A percentile compares a stretch with the other conserved stretches of the same genome.
phyloP scores from a whole-genome alignment of 1,284 basidiomycete species.

The Fomes fomentarius region DNA sequence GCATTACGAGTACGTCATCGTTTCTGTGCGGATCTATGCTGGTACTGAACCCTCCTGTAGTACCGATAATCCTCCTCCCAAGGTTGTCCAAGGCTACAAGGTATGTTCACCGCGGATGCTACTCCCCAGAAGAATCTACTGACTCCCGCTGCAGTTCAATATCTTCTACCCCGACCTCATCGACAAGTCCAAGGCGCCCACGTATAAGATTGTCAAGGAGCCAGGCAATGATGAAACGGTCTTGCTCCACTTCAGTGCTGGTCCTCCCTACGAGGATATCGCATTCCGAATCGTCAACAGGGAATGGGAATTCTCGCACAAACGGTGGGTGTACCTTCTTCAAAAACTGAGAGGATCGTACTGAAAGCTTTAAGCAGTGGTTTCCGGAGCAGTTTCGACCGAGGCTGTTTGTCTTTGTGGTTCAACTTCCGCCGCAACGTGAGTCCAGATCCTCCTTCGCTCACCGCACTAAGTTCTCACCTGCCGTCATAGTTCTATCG shows the following conservation, averaged over 20 bases:
- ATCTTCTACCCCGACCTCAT: constrained; percentile 96
- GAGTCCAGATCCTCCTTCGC: constrained; percentile 36
- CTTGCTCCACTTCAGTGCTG: constrained; percentile 91
- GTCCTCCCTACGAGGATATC: constrained; percentile 98
- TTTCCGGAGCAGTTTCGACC: constrained; percentile 84
- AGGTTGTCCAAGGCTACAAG: constrained; percentile 99
- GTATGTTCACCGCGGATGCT: constrained; percentile 40
- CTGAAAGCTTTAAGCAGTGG: constrained; percentile 50
- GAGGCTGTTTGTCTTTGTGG: constrained; percentile 85
- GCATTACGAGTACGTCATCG: constrained; percentile 88
- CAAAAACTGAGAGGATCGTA: constrained; percentile 3
- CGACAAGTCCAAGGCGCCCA: constrained; percentile 95
- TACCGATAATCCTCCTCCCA: constrained; percentile 95
- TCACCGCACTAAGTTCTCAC: constrained; percentile 19
- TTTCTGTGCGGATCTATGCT: not conserved
- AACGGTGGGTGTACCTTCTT: constrained; percentile 58
- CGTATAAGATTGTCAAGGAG: constrained; percentile 92
- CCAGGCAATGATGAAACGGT: constrained; percentile 94
- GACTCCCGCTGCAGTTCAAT: constrained; percentile 66
- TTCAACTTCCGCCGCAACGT: constrained; percentile 89
- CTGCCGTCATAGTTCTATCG: constrained; percentile 65
- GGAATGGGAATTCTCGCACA: constrained; percentile 98
- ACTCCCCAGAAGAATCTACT: not conserved
- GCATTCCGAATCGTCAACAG: constrained; percentile 97
- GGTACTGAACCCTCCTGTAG: constrained; percentile 41